Evolutionary conservation across 2,329 filamentous ascomycete species (phyloP).

Genomic region (Calonectria multiphialidica): DNA sequence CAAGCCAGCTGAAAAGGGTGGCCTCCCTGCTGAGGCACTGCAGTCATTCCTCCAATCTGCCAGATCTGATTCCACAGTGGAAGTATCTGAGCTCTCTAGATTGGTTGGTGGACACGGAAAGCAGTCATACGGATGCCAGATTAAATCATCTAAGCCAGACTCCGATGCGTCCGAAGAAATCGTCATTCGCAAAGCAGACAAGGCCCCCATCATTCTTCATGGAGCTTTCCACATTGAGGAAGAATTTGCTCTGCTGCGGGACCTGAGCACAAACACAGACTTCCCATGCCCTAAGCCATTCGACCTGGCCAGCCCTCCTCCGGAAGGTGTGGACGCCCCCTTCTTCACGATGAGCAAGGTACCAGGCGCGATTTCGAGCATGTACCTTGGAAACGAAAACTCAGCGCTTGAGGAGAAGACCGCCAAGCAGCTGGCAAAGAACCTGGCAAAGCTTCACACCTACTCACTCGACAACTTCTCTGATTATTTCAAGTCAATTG

Average conservation of each 20-base stretch:
- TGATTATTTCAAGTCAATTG: neutral
- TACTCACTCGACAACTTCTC: neutral
- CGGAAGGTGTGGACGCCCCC: neutral
- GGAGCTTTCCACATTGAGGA: neutral
- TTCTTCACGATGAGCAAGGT: conserved; percentile 8
- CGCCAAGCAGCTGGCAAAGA: neutral
- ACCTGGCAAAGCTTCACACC: neutral
- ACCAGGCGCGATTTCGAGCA: neutral
- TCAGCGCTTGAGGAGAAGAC: neutral
- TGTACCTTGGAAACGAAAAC: conserved; percentile 1
- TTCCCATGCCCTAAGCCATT: conserved; percentile 11
- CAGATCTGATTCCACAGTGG: neutral
- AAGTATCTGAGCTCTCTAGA: neutral
- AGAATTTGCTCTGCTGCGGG: neutral
- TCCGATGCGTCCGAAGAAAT: neutral
- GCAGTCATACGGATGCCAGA: conserved; percentile 3
- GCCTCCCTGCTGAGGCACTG: neutral
- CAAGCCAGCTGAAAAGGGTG: neutral
- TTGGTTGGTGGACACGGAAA: conserved; percentile 8
- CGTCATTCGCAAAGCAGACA: neutral
- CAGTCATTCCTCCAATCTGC: neutral
- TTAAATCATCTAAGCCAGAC: neutral
- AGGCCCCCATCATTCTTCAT: neutral
- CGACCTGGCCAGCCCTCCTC: neutral
- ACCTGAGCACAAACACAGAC: neutral